These are phyloP conservation scores for Sanghuangporus sanghuang DNA, from an alignment of 1,284 basidiomycete species.

Conservation along the genomic window DNA sequence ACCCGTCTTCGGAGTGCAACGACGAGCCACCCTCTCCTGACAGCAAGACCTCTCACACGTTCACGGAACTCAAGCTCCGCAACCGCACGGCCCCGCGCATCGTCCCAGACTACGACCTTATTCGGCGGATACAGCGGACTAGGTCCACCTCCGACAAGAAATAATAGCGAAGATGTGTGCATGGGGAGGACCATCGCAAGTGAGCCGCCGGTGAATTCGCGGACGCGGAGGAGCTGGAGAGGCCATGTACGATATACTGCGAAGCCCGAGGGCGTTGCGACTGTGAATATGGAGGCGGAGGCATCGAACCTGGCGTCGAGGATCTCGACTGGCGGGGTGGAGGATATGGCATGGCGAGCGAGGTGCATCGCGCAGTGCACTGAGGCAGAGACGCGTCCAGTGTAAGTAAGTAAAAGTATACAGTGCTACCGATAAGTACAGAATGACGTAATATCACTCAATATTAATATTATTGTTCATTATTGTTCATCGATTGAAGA, in stretches of 20 bases:
- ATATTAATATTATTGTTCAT: no score
- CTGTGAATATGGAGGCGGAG: conserved; percentile 76
- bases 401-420: neutral
- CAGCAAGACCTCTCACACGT: conserved; percentile 75
- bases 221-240: conserved; percentile 71
- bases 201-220: conserved; percentile 74
- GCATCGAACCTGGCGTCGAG: conserved; percentile 75
- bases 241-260: conserved; percentile 82
- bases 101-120: conserved; percentile 91
- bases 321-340: conserved; percentile 73
- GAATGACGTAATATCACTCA: neutral
- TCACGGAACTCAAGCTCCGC: conserved; percentile 92
- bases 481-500: no score
- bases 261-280: conserved; percentile 80
- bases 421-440: neutral
- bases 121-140: conserved; percentile 93
- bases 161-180: conserved; percentile 81
- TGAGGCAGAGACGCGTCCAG: neutral
- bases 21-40: conserved; percentile 76
- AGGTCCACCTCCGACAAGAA: conserved; percentile 85
- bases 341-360: conserved; percentile 79
- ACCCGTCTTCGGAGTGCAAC: conserved; percentile 79
- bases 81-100: conserved; percentile 66
- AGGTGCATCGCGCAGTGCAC: conserved; percentile 69
- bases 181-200: conserved; percentile 74